Conservation (phyloP, 2,329 filamentous ascomycete species). For the Allantophomopsis lycopodina region DNA sequence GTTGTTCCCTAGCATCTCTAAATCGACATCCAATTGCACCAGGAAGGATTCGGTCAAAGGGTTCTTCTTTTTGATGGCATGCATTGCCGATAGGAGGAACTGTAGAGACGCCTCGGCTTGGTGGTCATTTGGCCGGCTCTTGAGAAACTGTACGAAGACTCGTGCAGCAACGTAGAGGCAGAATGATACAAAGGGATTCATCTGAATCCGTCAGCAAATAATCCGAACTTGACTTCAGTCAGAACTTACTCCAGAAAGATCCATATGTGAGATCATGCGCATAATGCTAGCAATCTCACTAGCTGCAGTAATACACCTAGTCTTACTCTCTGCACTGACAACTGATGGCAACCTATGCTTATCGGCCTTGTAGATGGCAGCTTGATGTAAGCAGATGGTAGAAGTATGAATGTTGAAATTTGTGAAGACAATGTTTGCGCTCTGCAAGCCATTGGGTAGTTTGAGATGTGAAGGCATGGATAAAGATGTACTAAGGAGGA, state of each 20-base stretch:
- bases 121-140: constrained; percentile 75
- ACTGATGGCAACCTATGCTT: constrained; percentile 67
- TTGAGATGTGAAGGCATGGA: constrained; percentile 71
- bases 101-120: constrained; percentile 70
- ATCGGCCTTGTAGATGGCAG: constrained; percentile 93
- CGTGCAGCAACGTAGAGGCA: constrained; percentile 91
- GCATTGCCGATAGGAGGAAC: constrained; percentile 83
- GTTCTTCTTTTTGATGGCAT: constrained; percentile 75
- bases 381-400: constrained; percentile 94
- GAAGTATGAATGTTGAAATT: constrained; percentile 98
- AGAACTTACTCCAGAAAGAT: constrained; percentile 59
- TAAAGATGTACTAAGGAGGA: constrained; percentile 75
- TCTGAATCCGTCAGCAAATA: constrained; percentile 34
- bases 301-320: constrained; percentile 83
- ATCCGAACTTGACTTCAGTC: not conserved
- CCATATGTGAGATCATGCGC: constrained; percentile 85
- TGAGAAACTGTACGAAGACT: constrained; percentile 94
- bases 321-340: constrained; percentile 79
- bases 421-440: constrained; percentile 79
- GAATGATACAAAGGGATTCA: constrained; percentile 93
- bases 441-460: constrained; percentile 59
- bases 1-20: constrained; percentile 50
- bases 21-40: constrained; percentile 82
- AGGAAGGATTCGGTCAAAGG: constrained; percentile 90
- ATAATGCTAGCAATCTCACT: constrained; percentile 92